Base-by-base conservation (phyloP, 1,284 basidiomycete genomes). In the Pisolithus thermaeus region DNA sequence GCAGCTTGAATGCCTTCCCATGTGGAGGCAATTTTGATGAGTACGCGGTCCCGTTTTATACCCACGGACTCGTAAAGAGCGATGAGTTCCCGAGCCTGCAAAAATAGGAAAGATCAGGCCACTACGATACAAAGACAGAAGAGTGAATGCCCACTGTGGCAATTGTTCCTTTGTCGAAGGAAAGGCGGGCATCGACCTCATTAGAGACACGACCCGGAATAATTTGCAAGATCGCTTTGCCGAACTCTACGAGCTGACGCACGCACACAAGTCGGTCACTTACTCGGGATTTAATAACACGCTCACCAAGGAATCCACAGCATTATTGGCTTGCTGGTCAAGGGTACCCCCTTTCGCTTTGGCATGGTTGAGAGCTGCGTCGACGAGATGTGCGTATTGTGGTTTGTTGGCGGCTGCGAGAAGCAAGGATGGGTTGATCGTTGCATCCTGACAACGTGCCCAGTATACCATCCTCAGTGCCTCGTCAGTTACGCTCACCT, bases 1-100 rank as follows among this genome's bases (percentile, higher is more conserved):
- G 96, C 96, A 56, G 96, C 96, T 73, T 98, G 95, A 74, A 99
- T 98, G 73, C 96, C 96, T 73, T 98, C 95, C 92, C 92, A 99
- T 28, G 95, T 97, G 18, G 95, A 97, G 14, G 95, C 96, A 63
- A 99, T 97, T 80, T 99, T 99, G 84, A 99, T 97, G 61, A 99
- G 78, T 53, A 97, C 77, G 55, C 96, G 92, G 58, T 97, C 92
- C 73, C 90, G 92, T 67, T 80, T 75, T 73, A 99, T 82, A 56
- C 96, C 96, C 57, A 90, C 71, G 37, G 87, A 88, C 53, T 95
- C 82, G 80, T 99, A 99, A 56, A 99, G 86, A 23, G 82, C 82
- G 63, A 98, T 97, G 63, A 98, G 81, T 69, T 96, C 82, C 74
- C 87, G 87, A 56, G 93, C 93, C 86, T 90, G 68, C 44, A 55